phyloP scores from a whole-genome alignment of 1,284 basidiomycete genomes.

The Trichosporon sp. region DNA sequence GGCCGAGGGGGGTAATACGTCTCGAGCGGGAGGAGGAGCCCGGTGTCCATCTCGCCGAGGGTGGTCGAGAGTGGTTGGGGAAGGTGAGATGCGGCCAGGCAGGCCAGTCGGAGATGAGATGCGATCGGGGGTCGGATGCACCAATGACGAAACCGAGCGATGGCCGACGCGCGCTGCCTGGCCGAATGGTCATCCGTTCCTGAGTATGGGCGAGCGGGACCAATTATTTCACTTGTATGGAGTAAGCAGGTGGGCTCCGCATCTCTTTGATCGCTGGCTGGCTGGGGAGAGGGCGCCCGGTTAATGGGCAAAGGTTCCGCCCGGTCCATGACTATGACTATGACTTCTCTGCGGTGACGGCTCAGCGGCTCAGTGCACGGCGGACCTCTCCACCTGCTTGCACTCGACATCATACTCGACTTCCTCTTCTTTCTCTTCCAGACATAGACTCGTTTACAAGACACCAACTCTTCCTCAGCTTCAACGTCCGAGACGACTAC shows the following conservation, averaged over 20 bases:
- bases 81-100: no score
- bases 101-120: neutral
- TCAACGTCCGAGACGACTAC: no score
- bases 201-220: neutral
- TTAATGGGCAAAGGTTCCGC: neutral
- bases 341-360: no score
- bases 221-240: neutral
- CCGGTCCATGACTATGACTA: neutral
- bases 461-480: no score
- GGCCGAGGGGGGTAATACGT: neutral
- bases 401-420: neutral
- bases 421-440: neutral
- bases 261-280: no score
- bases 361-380: no score
- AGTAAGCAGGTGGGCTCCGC: neutral
- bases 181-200: neutral
- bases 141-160: neutral
- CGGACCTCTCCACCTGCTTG: neutral
- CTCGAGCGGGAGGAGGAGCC: neutral
- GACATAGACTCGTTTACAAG: no score
- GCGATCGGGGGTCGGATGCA: neutral
- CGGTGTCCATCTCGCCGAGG: constrained; percentile 3
- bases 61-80: neutral
- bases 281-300: neutral
- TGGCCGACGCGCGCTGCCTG: neutral